phyloP scores from a whole-genome alignment of 495 filamentous ascomycete genomes.

The Astrocystis sublimbata region DNA sequence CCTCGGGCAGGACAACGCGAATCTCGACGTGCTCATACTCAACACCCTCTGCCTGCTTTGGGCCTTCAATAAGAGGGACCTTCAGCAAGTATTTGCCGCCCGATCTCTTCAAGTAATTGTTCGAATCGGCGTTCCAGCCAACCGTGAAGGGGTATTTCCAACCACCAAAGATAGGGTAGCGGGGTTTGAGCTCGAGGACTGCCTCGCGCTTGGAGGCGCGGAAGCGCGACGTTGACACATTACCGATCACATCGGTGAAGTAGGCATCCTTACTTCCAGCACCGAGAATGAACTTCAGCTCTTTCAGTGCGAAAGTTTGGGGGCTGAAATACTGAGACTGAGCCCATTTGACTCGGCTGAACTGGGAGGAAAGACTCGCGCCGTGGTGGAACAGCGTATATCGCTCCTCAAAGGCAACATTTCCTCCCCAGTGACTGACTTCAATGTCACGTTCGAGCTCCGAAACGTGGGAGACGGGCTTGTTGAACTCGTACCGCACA shows the following conservation, averaged over 20 bases:
- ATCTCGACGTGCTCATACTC: conserved; percentile 81
- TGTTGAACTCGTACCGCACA: conserved; percentile 94
- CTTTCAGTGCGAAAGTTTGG: conserved; percentile 73
- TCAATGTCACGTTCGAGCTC: conserved; percentile 86
- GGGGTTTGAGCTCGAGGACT: conserved; percentile 82
- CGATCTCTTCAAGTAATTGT: conserved; percentile 65
- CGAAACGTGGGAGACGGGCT: conserved; percentile 75
- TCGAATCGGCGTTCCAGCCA: conserved; percentile 88
- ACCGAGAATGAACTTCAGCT: conserved; percentile 75
- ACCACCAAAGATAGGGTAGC: conserved; percentile 91
- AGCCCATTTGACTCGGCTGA: conserved; percentile 83
- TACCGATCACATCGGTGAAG: conserved; percentile 96
- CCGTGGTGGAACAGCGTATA: conserved; percentile 87
- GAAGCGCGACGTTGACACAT: conserved; percentile 91
- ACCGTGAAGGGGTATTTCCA: conserved; percentile 97
- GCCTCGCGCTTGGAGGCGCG: conserved; percentile 76
- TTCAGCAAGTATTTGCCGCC: conserved; percentile 77
- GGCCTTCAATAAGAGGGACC: conserved; percentile 94
- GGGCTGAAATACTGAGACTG: conserved; percentile 75
- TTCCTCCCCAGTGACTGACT: conserved; percentile 97
- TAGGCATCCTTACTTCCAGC: conserved; percentile 81
- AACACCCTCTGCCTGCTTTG: conserved; percentile 77
- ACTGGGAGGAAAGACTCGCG: conserved; percentile 79
- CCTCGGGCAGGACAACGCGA: conserved; percentile 85
- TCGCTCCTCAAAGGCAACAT: conserved; percentile 89